phyloP scores from a whole-genome alignment of 352 stramenopile genomes.

The Phytophthora meadii region DNA sequence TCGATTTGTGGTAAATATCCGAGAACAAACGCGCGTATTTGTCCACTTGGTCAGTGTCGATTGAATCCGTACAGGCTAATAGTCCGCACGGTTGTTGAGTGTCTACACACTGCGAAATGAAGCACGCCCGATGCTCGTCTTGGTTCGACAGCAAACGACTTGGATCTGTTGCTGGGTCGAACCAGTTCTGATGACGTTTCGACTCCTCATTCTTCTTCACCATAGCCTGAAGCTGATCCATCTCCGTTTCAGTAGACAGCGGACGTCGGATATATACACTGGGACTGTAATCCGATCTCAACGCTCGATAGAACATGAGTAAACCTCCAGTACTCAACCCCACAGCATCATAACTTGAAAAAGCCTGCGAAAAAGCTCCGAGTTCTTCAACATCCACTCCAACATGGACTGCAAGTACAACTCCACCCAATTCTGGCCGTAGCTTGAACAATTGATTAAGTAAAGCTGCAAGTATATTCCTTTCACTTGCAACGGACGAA shows the following conservation, averaged over 20 bases:
- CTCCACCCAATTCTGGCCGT: slow-evolving; percentile 47
- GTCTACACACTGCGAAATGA: slow-evolving; percentile 55
- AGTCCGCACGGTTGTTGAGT: slow-evolving; percentile 40
- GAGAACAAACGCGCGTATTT: slow-evolving; percentile 67
- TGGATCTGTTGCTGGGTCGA: slow-evolving; percentile 33
- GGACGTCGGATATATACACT: slow-evolving; percentile 42
- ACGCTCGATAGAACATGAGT: slow-evolving; percentile 67
- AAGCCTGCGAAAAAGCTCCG: slow-evolving; percentile 65
- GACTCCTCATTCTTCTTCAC: slow-evolving; percentile 37
- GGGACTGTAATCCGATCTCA: slow-evolving; percentile 56
- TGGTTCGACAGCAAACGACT: slow-evolving; percentile 43
- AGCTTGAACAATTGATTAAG: slow-evolving; percentile 52
- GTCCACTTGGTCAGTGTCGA: slow-evolving; percentile 50
- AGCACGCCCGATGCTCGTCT: slow-evolving; percentile 61
- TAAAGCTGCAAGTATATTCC: slow-evolving; percentile 32
- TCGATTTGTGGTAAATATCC: slow-evolving; percentile 62
- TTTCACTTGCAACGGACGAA: slow-evolving; percentile 27
- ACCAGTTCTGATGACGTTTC: slow-evolving; percentile 44
- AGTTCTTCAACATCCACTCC: slow-evolving; percentile 64
- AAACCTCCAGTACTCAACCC: slow-evolving; percentile 50
- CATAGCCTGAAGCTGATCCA: slow-evolving; percentile 40
- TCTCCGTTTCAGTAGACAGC: slow-evolving; percentile 16
- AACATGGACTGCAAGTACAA: slow-evolving; percentile 58
- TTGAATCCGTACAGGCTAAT: slow-evolving; percentile 58
- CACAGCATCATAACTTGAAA: slow-evolving; percentile 62